Conservation (phyloP, 768 basidiomycete genomes). For the Gymnopilus dilepis region DNA sequence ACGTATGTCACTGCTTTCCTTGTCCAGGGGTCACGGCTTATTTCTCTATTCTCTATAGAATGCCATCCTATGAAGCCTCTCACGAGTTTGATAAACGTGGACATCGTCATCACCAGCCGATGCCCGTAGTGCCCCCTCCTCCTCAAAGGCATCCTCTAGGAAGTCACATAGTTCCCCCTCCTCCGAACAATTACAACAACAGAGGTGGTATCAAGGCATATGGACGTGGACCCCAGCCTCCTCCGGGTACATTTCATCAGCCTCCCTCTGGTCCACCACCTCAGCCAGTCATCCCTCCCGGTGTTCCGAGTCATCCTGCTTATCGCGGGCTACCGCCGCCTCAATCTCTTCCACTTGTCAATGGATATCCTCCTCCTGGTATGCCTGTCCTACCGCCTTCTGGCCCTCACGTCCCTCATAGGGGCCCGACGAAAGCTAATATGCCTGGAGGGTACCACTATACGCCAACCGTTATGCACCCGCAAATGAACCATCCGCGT, state of each 20-base stretch:
- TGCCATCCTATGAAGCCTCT: slow-evolving; percentile 80
- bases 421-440: slow-evolving; percentile 2
- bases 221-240: slow-evolving; percentile 33
- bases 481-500: neutral
- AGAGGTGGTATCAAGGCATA: slow-evolving; percentile 26
- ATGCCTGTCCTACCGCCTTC: slow-evolving; percentile 7
- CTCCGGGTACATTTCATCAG: slow-evolving; percentile 36
- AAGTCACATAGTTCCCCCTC: slow-evolving; percentile 22
- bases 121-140: slow-evolving; percentile 34
- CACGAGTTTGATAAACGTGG: slow-evolving; percentile 84
- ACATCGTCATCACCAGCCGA: slow-evolving; percentile 49
- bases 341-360: neutral
- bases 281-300: slow-evolving; percentile 3
- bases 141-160: slow-evolving; percentile 29
- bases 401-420: neutral
- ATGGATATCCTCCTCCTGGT: neutral
- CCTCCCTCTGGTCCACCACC: slow-evolving; percentile 4
- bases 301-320: slow-evolving; percentile 10
- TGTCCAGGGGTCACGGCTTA: neutral
- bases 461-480: neutral
- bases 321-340: slow-evolving; percentile 12
- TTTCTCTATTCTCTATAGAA: slow-evolving; percentile 40
- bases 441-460: neutral
- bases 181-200: slow-evolving; percentile 35
- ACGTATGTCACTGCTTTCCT: slow-evolving; percentile 50